These are phyloP conservation scores for Acarospora socialis DNA, from an alignment of 2,329 filamentous ascomycete genomes.

Conservation along the genomic window DNA sequence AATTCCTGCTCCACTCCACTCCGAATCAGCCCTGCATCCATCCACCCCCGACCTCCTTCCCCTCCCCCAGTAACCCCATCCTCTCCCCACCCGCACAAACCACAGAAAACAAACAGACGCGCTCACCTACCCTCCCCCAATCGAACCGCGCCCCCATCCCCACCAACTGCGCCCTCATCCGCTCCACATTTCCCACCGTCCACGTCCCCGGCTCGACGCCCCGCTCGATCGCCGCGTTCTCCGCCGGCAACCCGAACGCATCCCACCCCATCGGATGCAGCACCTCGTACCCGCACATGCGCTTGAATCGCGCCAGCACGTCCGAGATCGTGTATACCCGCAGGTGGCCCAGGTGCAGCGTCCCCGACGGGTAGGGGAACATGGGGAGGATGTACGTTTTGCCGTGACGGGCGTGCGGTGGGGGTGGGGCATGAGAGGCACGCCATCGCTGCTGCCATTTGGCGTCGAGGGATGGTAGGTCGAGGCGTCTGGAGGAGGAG, in stretches of 20 bases:
- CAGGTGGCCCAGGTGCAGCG: constrained; percentile 72
- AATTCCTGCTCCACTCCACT: too few species aligned
- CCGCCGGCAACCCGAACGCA: constrained; percentile 77
- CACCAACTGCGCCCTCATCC: constrained; percentile 71
- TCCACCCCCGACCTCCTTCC: too few species aligned
- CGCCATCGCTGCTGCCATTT: constrained; percentile 43
- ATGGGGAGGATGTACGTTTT: constrained; percentile 66
- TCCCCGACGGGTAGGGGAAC: constrained; percentile 86
- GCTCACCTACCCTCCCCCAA: constrained; percentile 57
- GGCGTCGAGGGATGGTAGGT: constrained; percentile 33
- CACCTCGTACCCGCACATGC: constrained; percentile 59
- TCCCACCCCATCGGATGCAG: constrained; percentile 92
- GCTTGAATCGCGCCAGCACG: constrained; percentile 62
- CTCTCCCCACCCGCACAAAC: too few species aligned
- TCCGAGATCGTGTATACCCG: constrained; percentile 86
- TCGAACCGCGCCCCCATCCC: constrained; percentile 72
- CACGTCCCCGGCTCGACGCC: constrained; percentile 64
- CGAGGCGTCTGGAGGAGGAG: constrained; percentile 19
- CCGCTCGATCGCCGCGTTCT: constrained; percentile 78
- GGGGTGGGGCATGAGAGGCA: background rate
- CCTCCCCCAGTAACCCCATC: too few species aligned
- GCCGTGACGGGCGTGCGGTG: constrained; percentile 16
- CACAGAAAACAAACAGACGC: constrained; percentile 3
- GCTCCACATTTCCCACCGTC: constrained; percentile 66
- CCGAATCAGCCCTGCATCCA: too few species aligned